Evolutionary conservation across 2,329 filamentous ascomycete genomes (phyloP).

Genomic region (Rhexocercosporidium sp.): DNA sequence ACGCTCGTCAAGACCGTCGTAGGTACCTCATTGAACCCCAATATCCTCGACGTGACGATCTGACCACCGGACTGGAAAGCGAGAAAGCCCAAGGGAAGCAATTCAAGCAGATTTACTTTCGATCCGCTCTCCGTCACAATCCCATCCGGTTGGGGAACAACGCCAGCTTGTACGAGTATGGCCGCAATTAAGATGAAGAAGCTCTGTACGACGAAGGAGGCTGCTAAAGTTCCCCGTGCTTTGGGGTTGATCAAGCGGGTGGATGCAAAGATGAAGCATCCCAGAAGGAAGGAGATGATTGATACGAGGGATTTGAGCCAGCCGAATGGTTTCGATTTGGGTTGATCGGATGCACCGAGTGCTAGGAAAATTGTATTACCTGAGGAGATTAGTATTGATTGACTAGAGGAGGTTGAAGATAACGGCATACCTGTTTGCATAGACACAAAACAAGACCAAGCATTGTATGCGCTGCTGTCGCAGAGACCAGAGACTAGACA

Average conservation of each 20-base stretch:
- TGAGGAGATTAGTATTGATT: slow-evolving; percentile 29
- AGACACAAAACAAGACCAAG: slow-evolving; percentile 54
- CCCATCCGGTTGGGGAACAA: slow-evolving; percentile 51
- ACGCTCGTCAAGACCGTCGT: slow-evolving; percentile 82
- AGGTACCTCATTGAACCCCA: slow-evolving; percentile 73
- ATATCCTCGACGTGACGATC: slow-evolving; percentile 72
- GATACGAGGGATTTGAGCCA: slow-evolving; percentile 60
- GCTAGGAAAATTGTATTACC: slow-evolving; percentile 69
- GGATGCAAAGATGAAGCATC: slow-evolving; percentile 54
- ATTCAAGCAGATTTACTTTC: slow-evolving; percentile 47
- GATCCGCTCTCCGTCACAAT: slow-evolving; percentile 32
- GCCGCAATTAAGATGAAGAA: slow-evolving; percentile 58
- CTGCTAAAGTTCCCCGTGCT: slow-evolving; percentile 49
- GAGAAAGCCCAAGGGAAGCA: slow-evolving; percentile 53
- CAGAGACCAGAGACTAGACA: slow-evolving; percentile 53
- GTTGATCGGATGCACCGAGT: slow-evolving; percentile 60
- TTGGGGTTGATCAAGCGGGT: slow-evolving; percentile 45
- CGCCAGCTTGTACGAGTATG: slow-evolving; percentile 52
- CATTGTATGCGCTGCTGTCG: slow-evolving; percentile 53
- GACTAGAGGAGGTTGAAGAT: not conserved
- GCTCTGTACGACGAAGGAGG: slow-evolving; percentile 58
- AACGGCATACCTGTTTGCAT: slow-evolving; percentile 54
- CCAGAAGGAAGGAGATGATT: slow-evolving; percentile 57
- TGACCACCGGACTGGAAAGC: slow-evolving; percentile 80
- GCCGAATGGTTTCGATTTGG: slow-evolving; percentile 53